Evolutionary conservation across 371 early-diverging fungal species (phyloP), one percentile per base, ranked within the genome.

Genomic region (Mucor circinelloides): DNA sequence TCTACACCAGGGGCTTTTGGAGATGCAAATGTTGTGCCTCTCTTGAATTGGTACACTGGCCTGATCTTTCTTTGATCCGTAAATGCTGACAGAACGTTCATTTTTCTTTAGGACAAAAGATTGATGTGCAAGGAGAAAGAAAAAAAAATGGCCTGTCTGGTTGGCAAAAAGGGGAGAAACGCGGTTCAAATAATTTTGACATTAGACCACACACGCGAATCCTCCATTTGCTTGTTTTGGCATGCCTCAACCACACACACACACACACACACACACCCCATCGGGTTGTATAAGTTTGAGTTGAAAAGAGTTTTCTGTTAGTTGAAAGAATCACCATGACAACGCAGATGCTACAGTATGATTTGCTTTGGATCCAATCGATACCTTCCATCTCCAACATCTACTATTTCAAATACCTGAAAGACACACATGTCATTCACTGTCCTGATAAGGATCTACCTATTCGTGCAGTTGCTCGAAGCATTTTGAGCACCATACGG

Each of bases 381-480:
- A 52, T 52, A 25, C 52, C 52, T 10, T 25, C 52, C 12, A 52
- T 52, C 12, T 25, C 52, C 21, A 27, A 52, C 27, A 13, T 52
- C 2, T 52, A 52, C 27, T 52, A 52, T 21, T 15, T 13, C 27
- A 52, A 52, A 25, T 52, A 25, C 15, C 23, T 52, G 52, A 52
- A 12, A 27, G 52, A 52, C 6, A 52, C 52, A 15, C 52, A 52
- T 52, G 21, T 27, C 13, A 25, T 52, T 0, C 27, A 52, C 3
- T 27, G 52, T 15, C 52, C 52, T 13, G 23, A 25, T 25, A 52
- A 52, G 27, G 52, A 52, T 27, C 52, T 23, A 2, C 4, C 52
- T 23, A 52, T 52, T 52, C 52, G 52, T 52, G 52, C 52, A 52
- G 52, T 52, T 4, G 52, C 52, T 52, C 23, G 27, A 52, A 52